Evolutionary conservation across 202 grass and related monocot genomes (phyloP), one percentile per base, ranked within the genome.

Genomic region (Saccharum hybrid): DNA sequence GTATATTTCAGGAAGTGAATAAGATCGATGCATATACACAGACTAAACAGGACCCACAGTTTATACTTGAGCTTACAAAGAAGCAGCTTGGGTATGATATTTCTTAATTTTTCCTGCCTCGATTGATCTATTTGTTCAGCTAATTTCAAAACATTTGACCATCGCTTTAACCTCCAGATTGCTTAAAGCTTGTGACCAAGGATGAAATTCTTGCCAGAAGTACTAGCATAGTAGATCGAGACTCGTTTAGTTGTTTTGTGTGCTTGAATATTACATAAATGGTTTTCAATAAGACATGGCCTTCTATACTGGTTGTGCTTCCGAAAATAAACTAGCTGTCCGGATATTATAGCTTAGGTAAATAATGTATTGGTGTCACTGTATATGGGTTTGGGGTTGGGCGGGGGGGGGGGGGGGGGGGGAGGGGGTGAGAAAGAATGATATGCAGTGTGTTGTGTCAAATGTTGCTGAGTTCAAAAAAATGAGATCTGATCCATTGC

Each of bases 21-120:
- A 98, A 93, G 46, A 88, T 95, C 0, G 67, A 98, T 63, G 87
- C 89, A 4, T 98, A 95, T 63, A 75, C 77, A 43, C 26, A 86
- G 59, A 94, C 92, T 14, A 87, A 84, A 76, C 11, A 2, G 46
- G 92, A 94, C 57, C 84, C 84, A 71, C 90, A 89, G 31, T 60
- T 81, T 62, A 84, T 94, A 41, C 75, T 92, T n/a, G 77, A 71
- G 64, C n/a, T 16, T 0, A 79, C 59, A 76, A 97, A 94, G 82
- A 88, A 82, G 56, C 52, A 19, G 1, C 14, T 92, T 28, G 90
- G 91, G 56, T 94, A 86, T 43, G 87, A 74, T 75, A 49, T 77
- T 81, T 66, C 40, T 51, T 28, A 46, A n/a, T 28, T 63, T 40
- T 73, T 36, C 38, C 8, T n/a, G 12, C 19, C 0, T 43, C 26